phyloP scores from a whole-genome alignment of 23 red algal species.

The Gracilariopsis chorda region DNA sequence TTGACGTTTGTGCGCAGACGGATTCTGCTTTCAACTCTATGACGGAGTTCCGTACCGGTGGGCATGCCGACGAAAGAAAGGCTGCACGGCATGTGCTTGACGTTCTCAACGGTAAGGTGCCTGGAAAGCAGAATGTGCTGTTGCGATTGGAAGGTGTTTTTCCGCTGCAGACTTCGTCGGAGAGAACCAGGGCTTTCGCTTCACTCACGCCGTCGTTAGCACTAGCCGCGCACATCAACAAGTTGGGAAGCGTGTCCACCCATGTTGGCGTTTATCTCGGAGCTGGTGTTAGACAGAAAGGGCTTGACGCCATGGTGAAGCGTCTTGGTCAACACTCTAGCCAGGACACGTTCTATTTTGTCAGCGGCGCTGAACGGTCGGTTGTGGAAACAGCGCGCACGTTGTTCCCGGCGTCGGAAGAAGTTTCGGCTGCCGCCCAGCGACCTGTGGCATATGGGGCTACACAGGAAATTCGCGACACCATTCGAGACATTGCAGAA shows the following conservation, averaged over 20 bases:
- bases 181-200: not conserved
- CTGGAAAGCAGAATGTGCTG: conserved; percentile 48
- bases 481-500: conserved; percentile 54
- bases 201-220: conserved; percentile 49
- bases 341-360: conserved; percentile 37
- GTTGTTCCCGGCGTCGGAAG: conserved; percentile 5
- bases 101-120: conserved; percentile 29
- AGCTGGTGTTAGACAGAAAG: not conserved
- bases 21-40: conserved; percentile 58
- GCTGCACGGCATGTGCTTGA: conserved; percentile 30
- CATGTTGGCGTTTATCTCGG: conserved; percentile 76
- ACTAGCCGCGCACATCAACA: conserved; percentile 25
- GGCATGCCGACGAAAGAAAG: conserved; percentile 14
- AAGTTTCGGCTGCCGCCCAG: conserved; percentile 14
- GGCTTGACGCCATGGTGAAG: conserved; percentile 43
- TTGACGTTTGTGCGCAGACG: conserved; percentile 33
- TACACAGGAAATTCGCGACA: conserved; percentile 35
- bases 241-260: conserved; percentile 26
- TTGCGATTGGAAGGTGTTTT: conserved; percentile 63
- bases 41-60: conserved; percentile 32
- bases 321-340: conserved; percentile 14
- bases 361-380: conserved; percentile 23
- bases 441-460: not conserved
- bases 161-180: conserved; percentile 8
- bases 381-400: conserved; percentile 41